phyloP scores from a whole-genome alignment of 306 rosid genomes.

The Prunus salicina region DNA sequence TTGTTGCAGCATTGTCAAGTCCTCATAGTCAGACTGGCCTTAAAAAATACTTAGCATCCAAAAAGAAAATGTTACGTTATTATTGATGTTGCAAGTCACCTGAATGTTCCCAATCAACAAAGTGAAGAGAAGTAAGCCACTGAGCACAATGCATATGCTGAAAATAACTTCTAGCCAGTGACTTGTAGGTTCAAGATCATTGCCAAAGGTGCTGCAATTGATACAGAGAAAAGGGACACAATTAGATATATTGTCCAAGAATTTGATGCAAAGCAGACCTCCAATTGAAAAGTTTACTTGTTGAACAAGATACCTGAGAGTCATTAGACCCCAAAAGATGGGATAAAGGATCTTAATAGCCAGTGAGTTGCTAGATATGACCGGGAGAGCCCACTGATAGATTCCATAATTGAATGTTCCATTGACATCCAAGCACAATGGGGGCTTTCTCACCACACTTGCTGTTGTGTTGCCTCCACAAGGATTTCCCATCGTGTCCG shows the following conservation, averaged over 20 bases:
- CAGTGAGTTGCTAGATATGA: conserved; percentile 84
- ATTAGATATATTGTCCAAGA: neutral
- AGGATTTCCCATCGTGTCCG: conserved; percentile 26
- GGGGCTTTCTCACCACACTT: conserved; percentile 51
- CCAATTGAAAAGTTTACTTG: neutral
- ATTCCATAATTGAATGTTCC: conserved; percentile 89
- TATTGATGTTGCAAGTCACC: conserved; percentile 37
- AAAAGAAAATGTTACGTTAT: neutral
- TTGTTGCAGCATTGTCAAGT: neutral
- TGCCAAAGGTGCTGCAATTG: conserved; percentile 85
- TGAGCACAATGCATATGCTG: conserved; percentile 77
- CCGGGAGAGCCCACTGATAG: conserved; percentile 97
- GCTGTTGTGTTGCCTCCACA: conserved; percentile 58
- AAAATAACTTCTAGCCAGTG: conserved; percentile 94
- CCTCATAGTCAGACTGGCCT: conserved; percentile 24
- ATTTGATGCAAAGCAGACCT: neutral
- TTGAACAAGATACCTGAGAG: conserved; percentile 65
- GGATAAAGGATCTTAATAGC: conserved; percentile 94
- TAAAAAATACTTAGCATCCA: neutral
- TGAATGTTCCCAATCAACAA: conserved; percentile 95
- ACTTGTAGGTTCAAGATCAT: conserved; percentile 98
- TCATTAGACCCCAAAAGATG: conserved; percentile 97
- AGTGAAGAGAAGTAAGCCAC: conserved; percentile 91
- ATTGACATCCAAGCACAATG: conserved; percentile 65
- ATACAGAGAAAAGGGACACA: conserved; percentile 4